phyloP scores from a whole-genome alignment of 805 yeast genomes.

The Hanseniaspora guilliermondii region DNA sequence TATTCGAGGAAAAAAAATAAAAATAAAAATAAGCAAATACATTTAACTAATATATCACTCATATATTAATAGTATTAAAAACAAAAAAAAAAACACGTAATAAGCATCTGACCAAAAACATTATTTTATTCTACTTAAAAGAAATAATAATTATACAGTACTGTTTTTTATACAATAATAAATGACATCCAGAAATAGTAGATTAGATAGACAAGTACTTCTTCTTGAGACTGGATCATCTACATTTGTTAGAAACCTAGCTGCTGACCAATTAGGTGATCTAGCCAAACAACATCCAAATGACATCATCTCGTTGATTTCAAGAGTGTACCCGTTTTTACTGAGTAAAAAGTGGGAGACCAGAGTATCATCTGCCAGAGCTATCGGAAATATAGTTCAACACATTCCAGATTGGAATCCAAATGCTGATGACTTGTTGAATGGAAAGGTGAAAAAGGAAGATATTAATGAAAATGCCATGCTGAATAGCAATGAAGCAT shows the following conservation, averaged over 20 bases:
- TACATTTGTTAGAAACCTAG: constrained; percentile 82
- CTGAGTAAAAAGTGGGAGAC: constrained; percentile 89
- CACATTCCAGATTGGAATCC: constrained; percentile 81
- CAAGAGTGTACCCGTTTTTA: constrained; percentile 83
- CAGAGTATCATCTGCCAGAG: constrained; percentile 84
- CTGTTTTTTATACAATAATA: neutral
- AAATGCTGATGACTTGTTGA: constrained; percentile 32
- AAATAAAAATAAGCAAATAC: too few species aligned
- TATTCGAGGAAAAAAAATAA: too few species aligned
- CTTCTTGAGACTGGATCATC: constrained; percentile 87
- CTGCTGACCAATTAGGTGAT: constrained; percentile 93
- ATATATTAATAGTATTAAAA: too few species aligned
- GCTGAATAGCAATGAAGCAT: constrained; percentile 26
- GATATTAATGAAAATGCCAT: constrained; percentile 20
- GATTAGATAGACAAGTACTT: constrained; percentile 35
- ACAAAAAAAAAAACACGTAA: too few species aligned
- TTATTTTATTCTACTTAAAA: too few species aligned
- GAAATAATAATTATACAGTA: neutral
- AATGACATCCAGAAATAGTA: constrained; percentile 31
- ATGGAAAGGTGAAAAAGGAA: constrained; percentile 21
- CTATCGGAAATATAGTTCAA: constrained; percentile 82
- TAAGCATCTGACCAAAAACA: neutral
- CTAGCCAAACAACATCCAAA: constrained; percentile 91
- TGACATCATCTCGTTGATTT: constrained; percentile 66
- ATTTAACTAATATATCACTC: too few species aligned